Percentiles rank a stretch among this genome's conserved stretches.
Evolutionary conservation across 2,329 filamentous ascomycete genomes (phyloP).

Genomic region (Cercospora sesami): DNA sequence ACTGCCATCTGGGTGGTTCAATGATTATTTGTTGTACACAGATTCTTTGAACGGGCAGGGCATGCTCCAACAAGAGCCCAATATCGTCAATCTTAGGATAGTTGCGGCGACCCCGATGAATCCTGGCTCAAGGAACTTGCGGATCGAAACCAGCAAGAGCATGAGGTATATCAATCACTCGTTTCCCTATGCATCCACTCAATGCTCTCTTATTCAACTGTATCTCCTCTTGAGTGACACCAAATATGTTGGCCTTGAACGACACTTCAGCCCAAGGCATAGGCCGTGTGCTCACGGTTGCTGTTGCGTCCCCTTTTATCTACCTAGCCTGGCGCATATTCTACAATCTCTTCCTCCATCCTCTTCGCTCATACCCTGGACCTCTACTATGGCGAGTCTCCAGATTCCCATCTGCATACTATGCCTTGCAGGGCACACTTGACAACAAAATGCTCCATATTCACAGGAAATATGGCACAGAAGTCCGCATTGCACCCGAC

Average conservation of each 20-base stretch:
- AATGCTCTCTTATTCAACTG: background rate
- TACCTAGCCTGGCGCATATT: slow-evolving; percentile 21
- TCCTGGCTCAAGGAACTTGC: background rate
- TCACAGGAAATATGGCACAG: slow-evolving; percentile 43
- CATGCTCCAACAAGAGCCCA: background rate
- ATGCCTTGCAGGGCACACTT: slow-evolving; percentile 16
- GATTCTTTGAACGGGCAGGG: background rate
- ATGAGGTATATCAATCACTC: background rate
- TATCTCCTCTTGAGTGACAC: background rate
- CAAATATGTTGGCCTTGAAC: background rate
- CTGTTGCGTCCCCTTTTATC: background rate
- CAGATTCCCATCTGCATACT: slow-evolving; percentile 16
- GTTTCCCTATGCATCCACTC: background rate
- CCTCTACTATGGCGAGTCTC: slow-evolving; percentile 31
- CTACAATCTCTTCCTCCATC: slow-evolving; percentile 48
- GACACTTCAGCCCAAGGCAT: background rate
- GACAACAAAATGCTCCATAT: slow-evolving; percentile 23
- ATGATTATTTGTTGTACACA: background rate
- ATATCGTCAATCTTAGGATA: background rate
- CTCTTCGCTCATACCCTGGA: slow-evolving; percentile 44
- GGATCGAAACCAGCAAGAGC: background rate
- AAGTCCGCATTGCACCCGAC: slow-evolving; percentile 50
- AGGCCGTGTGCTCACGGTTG: slow-evolving; percentile 1
- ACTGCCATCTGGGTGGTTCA: background rate
- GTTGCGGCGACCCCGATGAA: background rate